These are phyloP conservation scores for Podospora didyma DNA, from an alignment of 495 filamentous ascomycete genomes.

Conservation along the genomic window DNA sequence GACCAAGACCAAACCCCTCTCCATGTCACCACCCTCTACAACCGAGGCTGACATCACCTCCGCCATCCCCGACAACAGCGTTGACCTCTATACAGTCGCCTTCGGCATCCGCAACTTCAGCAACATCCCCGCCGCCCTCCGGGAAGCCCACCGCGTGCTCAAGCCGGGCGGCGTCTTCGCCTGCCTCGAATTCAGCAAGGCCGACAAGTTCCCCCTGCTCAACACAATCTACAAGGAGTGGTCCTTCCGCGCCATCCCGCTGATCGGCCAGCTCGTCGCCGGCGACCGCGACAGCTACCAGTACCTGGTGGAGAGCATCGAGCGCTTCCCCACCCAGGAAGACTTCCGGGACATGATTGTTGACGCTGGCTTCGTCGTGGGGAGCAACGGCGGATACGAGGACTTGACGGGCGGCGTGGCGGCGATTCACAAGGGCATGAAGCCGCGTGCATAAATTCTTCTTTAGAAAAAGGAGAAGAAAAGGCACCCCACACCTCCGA, in stretches of 20 bases:
- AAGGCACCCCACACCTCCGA: neutral
- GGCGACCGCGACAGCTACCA: slow-evolving; percentile 95
- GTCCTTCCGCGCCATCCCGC: slow-evolving; percentile 89
- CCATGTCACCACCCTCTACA: neutral
- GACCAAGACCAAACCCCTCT: slow-evolving; percentile 19
- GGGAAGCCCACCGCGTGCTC: slow-evolving; percentile 80
- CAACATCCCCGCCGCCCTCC: slow-evolving; percentile 71
- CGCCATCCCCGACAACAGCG: slow-evolving; percentile 52
- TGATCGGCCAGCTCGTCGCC: slow-evolving; percentile 93
- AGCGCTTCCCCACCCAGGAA: slow-evolving; percentile 80
- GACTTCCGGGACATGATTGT: slow-evolving; percentile 84
- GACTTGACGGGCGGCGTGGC: slow-evolving; percentile 89
- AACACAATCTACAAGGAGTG: slow-evolving; percentile 91
- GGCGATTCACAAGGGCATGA: slow-evolving; percentile 94
- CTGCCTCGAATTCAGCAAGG: slow-evolving; percentile 92
- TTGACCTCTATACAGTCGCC: slow-evolving; percentile 95
- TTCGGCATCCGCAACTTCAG: slow-evolving; percentile 98
- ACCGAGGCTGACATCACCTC: slow-evolving; percentile 37
- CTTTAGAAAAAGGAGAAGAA: neutral
- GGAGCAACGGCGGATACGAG: slow-evolving; percentile 77
- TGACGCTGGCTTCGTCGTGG: slow-evolving; percentile 82
- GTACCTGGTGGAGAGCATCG: slow-evolving; percentile 98
- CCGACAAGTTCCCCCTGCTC: slow-evolving; percentile 61
- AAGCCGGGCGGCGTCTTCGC: slow-evolving; percentile 96
- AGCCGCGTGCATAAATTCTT: slow-evolving; percentile 51